Evolutionary conservation across 2,329 filamentous ascomycete genomes (phyloP), one percentile per base, ranked within the genome.

Genomic region (Alternaria arborescens): DNA sequence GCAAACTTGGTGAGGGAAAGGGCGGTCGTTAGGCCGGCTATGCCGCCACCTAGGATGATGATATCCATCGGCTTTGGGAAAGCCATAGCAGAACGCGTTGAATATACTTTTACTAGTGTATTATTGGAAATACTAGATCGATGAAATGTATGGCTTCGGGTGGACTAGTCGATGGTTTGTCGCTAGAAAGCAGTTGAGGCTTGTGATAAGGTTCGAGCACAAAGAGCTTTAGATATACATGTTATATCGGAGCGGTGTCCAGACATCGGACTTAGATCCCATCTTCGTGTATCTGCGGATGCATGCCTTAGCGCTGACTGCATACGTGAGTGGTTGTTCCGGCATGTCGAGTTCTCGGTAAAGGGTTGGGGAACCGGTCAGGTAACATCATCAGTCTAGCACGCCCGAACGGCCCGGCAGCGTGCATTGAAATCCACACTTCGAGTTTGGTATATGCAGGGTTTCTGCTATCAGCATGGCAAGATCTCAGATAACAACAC

Each of bases 1-100:
- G 71, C 60, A 68, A 80, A 81, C 61, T 82, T 81, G 38, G 79
- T 80, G 52, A 85, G 77, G 12, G 83, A 77, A 43, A 85, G 75
- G 18, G 73, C 73, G 32, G 74, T 77, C 10, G 73, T 76, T 2
- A 77, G 68, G 42, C 74, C 74, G 4, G 74, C 73, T 52, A 77
- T 76, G 20, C 74, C 74, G 28, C 73, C 73, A 18, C 74, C 73
- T 16, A 77, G 65, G 32, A 76, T 76, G 42, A 71, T 67, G 28
- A 76, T 72, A 32, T 70, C 64, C 28, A 72, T 64, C 20, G 66
- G 64, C 53, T 46, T 36, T 43, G 52, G 10, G 8, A 51, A 46
- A 12, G 60, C 51, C 56, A 65, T 62, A 22, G 12, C 24, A 44
- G 26, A 16, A 16, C 32, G 6, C 18, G 5, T n/a, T 20, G 11